Evolutionary conservation across 2,329 filamentous ascomycete genomes (phyloP).

Genomic region (Chaetomium globosum): DNA sequence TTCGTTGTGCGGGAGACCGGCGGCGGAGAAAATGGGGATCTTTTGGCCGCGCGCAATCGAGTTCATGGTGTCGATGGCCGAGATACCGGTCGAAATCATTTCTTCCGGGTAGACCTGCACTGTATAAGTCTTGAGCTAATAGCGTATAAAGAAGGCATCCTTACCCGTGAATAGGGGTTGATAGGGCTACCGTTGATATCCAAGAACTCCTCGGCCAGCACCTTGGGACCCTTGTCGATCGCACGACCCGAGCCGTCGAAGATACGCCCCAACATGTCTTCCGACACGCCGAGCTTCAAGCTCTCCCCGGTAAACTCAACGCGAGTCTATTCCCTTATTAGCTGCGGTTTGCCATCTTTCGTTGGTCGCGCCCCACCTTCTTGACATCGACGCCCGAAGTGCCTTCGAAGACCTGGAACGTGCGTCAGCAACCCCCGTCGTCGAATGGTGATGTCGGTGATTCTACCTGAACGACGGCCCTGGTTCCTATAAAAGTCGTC

Average conservation of each 20-base stretch:
- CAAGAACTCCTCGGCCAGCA: conserved; percentile 94
- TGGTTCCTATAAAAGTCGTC: conserved; percentile 64
- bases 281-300: conserved; percentile 96
- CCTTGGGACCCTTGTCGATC: conserved; percentile 98
- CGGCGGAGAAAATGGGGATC: conserved; percentile 98
- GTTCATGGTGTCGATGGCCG: conserved; percentile 98
- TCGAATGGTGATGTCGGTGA: conserved; percentile 7
- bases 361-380: conserved; percentile 65
- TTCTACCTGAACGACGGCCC: conserved; percentile 88
- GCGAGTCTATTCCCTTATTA: conserved; percentile 68
- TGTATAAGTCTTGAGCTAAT: conserved; percentile 30
- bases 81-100: conserved; percentile 99
- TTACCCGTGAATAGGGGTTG: conserved; percentile 94
- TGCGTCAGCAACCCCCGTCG: conserved; percentile 36
- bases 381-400: conserved; percentile 98
- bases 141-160: conserved; percentile 38
- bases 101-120: conserved; percentile 93
- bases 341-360: conserved; percentile 8
- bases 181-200: conserved; percentile 99
- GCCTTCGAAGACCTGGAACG: conserved; percentile 85
- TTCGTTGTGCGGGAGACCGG: conserved; percentile 98
- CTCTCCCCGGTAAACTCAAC: conserved; percentile 97
- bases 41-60: conserved; percentile 98
- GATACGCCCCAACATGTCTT: conserved; percentile 99
- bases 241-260: conserved; percentile 97